These are phyloP conservation scores for Apiospora arundinis DNA, from an alignment of 2,329 filamentous ascomycete species.

Conservation along the genomic window DNA sequence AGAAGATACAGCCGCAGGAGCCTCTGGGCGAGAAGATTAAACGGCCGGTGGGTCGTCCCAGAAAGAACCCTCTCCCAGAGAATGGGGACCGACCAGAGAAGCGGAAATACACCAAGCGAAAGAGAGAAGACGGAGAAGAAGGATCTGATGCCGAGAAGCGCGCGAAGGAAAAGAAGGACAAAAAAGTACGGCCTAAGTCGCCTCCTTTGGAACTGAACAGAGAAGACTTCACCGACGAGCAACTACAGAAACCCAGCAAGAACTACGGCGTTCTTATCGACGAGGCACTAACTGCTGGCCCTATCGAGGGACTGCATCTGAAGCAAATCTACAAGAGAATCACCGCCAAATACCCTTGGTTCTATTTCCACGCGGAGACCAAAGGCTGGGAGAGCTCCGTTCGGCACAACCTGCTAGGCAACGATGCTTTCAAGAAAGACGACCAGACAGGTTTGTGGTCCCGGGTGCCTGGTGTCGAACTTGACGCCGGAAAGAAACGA, in stretches of 20 bases:
- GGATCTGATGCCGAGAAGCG: conserved; percentile 62
- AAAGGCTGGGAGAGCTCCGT: conserved; percentile 72
- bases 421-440: conserved; percentile 65
- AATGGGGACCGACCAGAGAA: conserved; percentile 65
- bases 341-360: conserved; percentile 63
- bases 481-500: conserved; percentile 67
- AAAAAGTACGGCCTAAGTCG: conserved; percentile 65
- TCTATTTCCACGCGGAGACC: conserved; percentile 64
- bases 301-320: conserved; percentile 60
- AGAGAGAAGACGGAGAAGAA: conserved; percentile 62
- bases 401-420: conserved; percentile 68
- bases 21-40: conserved; percentile 60
- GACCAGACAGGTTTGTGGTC: conserved; percentile 63
- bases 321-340: conserved; percentile 71
- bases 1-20: conserved; percentile 57
- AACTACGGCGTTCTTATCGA: conserved; percentile 68
- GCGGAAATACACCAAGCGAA: conserved; percentile 70
- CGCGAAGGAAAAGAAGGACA: conserved; percentile 63
- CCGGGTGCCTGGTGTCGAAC: conserved; percentile 62
- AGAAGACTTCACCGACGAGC: conserved; percentile 62
- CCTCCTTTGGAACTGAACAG: conserved; percentile 62
- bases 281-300: conserved; percentile 62
- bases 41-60: conserved; percentile 68
- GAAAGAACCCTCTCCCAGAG: conserved; percentile 68
- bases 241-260: conserved; percentile 66